Conservation (phyloP, 352 stramenopile genomes). For the Phytophthora europaea region DNA sequence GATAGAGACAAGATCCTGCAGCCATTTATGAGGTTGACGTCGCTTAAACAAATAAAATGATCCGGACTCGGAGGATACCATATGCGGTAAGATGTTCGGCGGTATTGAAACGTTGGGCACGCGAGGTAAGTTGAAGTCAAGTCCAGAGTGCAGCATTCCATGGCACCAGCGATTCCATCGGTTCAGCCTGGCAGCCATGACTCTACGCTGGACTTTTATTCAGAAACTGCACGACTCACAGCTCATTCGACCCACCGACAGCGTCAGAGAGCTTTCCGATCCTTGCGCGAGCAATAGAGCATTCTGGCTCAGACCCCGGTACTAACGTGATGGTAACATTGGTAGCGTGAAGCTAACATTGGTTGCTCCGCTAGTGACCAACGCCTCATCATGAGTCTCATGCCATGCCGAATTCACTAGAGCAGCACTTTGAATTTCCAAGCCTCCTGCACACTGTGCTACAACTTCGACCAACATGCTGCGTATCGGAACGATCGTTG, state of each 20-base stretch:
- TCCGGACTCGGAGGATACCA: too few species aligned
- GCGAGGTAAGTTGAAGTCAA: not conserved
- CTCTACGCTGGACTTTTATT: conserved; percentile 1
- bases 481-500: not conserved
- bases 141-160: not conserved
- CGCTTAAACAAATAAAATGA: too few species aligned
- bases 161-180: not conserved
- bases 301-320: not conserved
- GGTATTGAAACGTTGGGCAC: not conserved
- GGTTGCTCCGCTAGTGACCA: not conserved
- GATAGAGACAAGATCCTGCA: too few species aligned
- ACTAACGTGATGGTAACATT: not conserved
- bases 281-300: not conserved
- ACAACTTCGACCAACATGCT: not conserved
- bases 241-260: conserved; percentile 12
- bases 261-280: not conserved
- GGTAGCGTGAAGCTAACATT: conserved; percentile 6
- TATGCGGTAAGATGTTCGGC: too few species aligned
- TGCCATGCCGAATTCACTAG: not conserved
- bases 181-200: not conserved
- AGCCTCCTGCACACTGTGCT: not conserved
- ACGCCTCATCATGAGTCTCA: not conserved
- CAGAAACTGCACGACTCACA: conserved; percentile 4
- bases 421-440: not conserved
- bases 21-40: too few species aligned